A percentile compares a stretch with the other conserved stretches of the same genome.
Evolutionary conservation across 441 rosid genomes (phyloP).

Genomic region (Aquilaria agallochum): DNA sequence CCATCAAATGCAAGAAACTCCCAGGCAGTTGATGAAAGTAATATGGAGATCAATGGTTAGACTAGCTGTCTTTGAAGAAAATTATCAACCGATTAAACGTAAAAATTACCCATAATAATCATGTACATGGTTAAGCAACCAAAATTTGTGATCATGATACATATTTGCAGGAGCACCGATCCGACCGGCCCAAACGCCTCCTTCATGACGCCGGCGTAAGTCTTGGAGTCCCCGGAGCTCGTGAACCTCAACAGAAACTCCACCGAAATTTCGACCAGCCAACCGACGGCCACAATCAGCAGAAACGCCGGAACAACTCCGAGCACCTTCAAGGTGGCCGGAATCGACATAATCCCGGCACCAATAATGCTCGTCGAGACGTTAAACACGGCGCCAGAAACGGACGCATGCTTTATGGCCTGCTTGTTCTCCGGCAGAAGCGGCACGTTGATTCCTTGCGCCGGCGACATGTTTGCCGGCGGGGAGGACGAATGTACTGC

Average conservation of each 20-base stretch:
- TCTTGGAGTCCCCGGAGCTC: slow-evolving; percentile 42
- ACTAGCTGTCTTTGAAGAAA: too few relatives aligned
- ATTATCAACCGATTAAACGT: neutral
- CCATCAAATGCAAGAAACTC: too few relatives aligned
- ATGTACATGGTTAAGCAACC: slow-evolving; percentile 66
- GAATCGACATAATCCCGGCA: slow-evolving; percentile 91
- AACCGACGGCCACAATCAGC: slow-evolving; percentile 49
- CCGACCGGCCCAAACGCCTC: slow-evolving; percentile 67
- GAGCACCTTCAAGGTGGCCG: slow-evolving; percentile 72
- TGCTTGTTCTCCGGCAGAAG: slow-evolving; percentile 41
- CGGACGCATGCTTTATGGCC: slow-evolving; percentile 32
- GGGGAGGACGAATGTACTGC: slow-evolving; percentile 12
- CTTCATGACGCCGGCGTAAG: slow-evolving; percentile 74
- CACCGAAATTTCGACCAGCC: slow-evolving; percentile 63
- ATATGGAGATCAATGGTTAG: too few relatives aligned
- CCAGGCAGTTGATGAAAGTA: too few relatives aligned
- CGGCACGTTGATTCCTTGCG: slow-evolving; percentile 26
- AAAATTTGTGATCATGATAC: slow-evolving; percentile 57
- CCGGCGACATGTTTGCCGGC: slow-evolving; percentile 41
- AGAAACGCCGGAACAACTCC: slow-evolving; percentile 69
- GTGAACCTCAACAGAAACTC: slow-evolving; percentile 67
- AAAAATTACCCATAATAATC: slow-evolving; percentile 58
- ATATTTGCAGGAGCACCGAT: slow-evolving; percentile 44
- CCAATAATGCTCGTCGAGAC: slow-evolving; percentile 80
- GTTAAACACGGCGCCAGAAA: slow-evolving; percentile 75